Percentiles rank a stretch among this genome's conserved stretches.
These are phyloP conservation scores for Alternaria tenuissima DNA, from an alignment of 2,329 filamentous ascomycete species.

Conservation along the genomic window DNA sequence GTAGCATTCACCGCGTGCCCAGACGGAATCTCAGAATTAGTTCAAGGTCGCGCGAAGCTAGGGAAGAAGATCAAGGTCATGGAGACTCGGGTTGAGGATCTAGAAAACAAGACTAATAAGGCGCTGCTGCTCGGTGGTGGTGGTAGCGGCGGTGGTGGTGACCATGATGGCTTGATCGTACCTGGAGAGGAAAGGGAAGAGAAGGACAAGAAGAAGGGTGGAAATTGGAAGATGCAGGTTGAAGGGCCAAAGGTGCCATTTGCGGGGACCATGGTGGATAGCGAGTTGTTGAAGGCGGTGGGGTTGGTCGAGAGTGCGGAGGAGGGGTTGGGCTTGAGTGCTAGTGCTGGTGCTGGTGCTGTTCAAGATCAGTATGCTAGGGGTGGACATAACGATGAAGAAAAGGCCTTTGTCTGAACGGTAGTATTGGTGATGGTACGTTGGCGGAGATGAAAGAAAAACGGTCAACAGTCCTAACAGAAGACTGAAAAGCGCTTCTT, in stretches of 20 bases:
- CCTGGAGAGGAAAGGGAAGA: constrained; percentile 21
- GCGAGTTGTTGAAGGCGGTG: constrained; percentile 39
- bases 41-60: constrained; percentile 29
- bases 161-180: not conserved
- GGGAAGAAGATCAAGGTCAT: constrained; percentile 28
- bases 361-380: not conserved
- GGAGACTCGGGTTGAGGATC: constrained; percentile 23
- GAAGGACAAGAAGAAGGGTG: constrained; percentile 24
- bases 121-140: constrained; percentile 3
- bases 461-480: not conserved
- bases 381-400: not conserved
- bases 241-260: constrained; percentile 36
- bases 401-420: constrained; percentile 13
- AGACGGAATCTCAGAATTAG: constrained; percentile 18
- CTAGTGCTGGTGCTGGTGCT: not conserved
- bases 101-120: constrained; percentile 19
- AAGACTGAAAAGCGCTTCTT: not conserved
- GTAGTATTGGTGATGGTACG: not conserved
- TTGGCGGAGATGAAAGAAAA: not conserved
- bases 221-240: constrained; percentile 28
- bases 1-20: constrained; percentile 31
- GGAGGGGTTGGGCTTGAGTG: not conserved
- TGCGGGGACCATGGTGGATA: constrained; percentile 43
- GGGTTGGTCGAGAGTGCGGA: constrained; percentile 35
- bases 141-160: constrained; percentile 20